Conservation (phyloP, 2,329 filamentous ascomycete species). For the Polychaeton citri region DNA sequence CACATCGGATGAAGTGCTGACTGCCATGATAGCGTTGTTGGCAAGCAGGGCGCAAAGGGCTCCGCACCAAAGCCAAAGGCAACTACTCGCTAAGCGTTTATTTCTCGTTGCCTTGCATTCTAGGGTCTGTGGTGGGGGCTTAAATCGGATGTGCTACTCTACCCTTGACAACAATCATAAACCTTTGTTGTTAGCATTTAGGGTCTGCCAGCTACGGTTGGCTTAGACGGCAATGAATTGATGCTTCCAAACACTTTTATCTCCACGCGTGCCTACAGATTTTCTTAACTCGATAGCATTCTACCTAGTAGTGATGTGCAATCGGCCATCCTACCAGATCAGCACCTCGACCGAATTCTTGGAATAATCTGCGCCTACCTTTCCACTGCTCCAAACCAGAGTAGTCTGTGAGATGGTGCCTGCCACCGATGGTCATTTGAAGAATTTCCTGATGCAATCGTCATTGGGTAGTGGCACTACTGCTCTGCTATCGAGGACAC, state of each 20-base stretch:
- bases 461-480: no score
- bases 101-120: not conserved
- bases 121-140: not conserved
- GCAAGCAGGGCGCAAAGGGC: conserved; percentile 97
- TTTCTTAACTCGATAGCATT: no score
- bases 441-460: no score
- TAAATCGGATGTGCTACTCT: not conserved
- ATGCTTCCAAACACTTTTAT: not conserved
- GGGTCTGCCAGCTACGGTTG: not conserved
- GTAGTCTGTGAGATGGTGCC: no score
- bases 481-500: no score
- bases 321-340: no score
- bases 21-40: conserved; percentile 50
- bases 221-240: not conserved
- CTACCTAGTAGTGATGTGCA: no score
- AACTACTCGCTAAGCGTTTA: conserved; percentile 60
- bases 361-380: no score
- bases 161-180: not conserved
- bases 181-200: not conserved
- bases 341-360: no score
- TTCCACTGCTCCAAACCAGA: no score
- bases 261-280: no score
- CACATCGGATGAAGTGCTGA: conserved; percentile 4
- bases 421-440: no score
- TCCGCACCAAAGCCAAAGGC: conserved; percentile 72